Evolutionary conservation across 2,329 filamentous ascomycete species (phyloP), one percentile per base, ranked within the genome.

Genomic region (Fusarium annulatum): DNA sequence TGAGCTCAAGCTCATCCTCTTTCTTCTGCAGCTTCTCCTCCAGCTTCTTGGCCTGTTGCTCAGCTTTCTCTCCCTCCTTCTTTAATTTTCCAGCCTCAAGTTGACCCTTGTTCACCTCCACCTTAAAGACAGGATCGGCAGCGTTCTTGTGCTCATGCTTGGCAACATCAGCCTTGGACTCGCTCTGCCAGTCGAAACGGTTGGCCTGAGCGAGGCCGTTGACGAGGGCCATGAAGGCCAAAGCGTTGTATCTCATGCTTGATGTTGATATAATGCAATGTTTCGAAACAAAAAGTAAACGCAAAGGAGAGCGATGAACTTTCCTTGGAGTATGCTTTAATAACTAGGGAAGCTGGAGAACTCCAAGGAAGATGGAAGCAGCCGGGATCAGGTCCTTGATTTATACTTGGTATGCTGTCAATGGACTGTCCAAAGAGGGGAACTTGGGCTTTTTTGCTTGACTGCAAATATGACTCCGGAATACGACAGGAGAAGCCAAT

Each of bases 181-280:
- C 56, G 46, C 58, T 55, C 33, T 64, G 63, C 56, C 52, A 61
- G 46, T 58, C 52, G 34, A 68, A 58, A 23, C 69, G 46, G 41
- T 63, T 61, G 28, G 76, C 77, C 38, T 77, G 73, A 55, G 73
- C 71, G 45, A 77, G 55, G 52, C 76, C 71, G 49, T 66, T 72
- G 39, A 73, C 59, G 23, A 77, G 42, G 55, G 76, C 77, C 76
- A 78, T 45, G 19, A 75, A 48, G 71, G 71, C 76, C 61, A 79
- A 55, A 42, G 71, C 38, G 55, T 74, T 74, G 70, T 64, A 70
- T 49, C 70, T 74, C 78, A 79, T 79, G 23, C 43, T 67, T 64
- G 48, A 64, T 53, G 34, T 49, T 36, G 36, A 59, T 46, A 21
- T 23, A 52, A 42, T 46, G 46, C 38, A 46, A 52, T 19, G 16